These are phyloP conservation scores for Luffa acutangula DNA, from an alignment of 306 rosid species.

Conservation along the genomic window DNA sequence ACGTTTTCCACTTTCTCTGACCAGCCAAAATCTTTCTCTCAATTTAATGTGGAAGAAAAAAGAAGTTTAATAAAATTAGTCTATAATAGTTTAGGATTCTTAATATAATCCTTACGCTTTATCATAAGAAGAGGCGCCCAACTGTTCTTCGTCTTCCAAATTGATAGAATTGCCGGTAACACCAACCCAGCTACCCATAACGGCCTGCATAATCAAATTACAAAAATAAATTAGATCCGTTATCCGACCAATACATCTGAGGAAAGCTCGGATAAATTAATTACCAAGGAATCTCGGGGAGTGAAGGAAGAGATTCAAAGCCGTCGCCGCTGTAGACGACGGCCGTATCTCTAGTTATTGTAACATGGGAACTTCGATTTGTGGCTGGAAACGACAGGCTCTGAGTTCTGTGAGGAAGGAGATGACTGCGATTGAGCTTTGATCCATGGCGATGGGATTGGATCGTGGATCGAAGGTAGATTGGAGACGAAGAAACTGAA, in stretches of 20 bases:
- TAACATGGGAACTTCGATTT: not conserved
- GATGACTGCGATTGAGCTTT: not conserved
- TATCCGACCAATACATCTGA: too few species aligned
- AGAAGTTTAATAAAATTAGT: not conserved
- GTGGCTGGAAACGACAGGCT: not conserved
- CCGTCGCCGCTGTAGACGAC: not conserved
- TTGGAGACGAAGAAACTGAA: not conserved
- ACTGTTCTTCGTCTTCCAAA: slow-evolving; percentile 27
- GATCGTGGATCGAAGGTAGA: not conserved
- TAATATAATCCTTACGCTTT: slow-evolving; percentile 22
- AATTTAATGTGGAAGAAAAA: not conserved
- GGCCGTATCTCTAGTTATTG: not conserved
- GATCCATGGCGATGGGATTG: not conserved
- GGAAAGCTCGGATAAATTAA: too few species aligned
- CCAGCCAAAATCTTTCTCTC: not conserved
- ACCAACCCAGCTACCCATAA: slow-evolving; percentile 41
- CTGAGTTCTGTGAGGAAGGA: not conserved
- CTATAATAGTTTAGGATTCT: not conserved
- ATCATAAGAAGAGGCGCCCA: slow-evolving; percentile 42
- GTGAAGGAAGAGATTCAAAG: not conserved
- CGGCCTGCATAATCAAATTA: slow-evolving; percentile 26
- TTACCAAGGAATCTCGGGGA: not conserved
- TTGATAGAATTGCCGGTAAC: slow-evolving; percentile 28
- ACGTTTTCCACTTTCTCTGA: slow-evolving; percentile 32
- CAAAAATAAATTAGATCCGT: not conserved